Percentiles rank a stretch among this genome's conserved stretches.
These are phyloP conservation scores for Polyplosphaeria fusca DNA, from an alignment of 495 filamentous ascomycete genomes.

Conservation along the genomic window DNA sequence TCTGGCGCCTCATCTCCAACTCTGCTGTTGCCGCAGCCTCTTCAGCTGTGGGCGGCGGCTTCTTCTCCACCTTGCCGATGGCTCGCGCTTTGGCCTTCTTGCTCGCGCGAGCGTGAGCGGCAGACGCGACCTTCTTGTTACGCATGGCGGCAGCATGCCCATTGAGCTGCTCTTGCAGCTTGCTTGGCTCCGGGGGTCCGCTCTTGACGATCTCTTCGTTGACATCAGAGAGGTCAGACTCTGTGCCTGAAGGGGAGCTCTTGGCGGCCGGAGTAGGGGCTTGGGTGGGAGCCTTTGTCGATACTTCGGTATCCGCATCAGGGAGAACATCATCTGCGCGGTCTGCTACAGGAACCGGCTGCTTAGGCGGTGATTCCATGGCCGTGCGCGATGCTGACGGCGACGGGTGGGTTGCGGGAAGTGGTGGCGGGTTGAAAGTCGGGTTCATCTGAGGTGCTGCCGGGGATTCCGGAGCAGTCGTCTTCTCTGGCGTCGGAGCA, in stretches of 20 bases:
- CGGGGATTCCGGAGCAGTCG: too few relatives aligned
- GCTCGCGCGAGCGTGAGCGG: slow-evolving; percentile 21
- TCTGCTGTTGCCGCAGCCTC: slow-evolving; percentile 13
- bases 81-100: slow-evolving; percentile 26
- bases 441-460: too few relatives aligned
- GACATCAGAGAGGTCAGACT: slow-evolving; percentile 31
- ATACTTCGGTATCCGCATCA: not conserved
- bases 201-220: slow-evolving; percentile 31
- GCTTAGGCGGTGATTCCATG: slow-evolving; percentile 13
- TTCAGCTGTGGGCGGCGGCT: slow-evolving; percentile 11
- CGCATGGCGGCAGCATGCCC: not conserved
- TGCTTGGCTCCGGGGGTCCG: slow-evolving; percentile 11
- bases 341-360: not conserved
- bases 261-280: slow-evolving; percentile 1
- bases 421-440: too few relatives aligned
- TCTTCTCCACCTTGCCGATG: slow-evolving; percentile 14
- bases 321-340: not conserved
- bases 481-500: too few relatives aligned
- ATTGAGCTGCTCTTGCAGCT: slow-evolving; percentile 13
- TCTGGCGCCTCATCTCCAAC: slow-evolving; percentile 5
- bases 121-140: slow-evolving; percentile 12
- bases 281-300: not conserved
- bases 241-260: slow-evolving; percentile 8
- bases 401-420: too few relatives aligned
- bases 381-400: slow-evolving; percentile 4